A percentile compares a stretch with the other conserved stretches of the same genome.
phyloP scores from a whole-genome alignment of 768 basidiomycete genomes.

The Sarcomyxa edulis region DNA sequence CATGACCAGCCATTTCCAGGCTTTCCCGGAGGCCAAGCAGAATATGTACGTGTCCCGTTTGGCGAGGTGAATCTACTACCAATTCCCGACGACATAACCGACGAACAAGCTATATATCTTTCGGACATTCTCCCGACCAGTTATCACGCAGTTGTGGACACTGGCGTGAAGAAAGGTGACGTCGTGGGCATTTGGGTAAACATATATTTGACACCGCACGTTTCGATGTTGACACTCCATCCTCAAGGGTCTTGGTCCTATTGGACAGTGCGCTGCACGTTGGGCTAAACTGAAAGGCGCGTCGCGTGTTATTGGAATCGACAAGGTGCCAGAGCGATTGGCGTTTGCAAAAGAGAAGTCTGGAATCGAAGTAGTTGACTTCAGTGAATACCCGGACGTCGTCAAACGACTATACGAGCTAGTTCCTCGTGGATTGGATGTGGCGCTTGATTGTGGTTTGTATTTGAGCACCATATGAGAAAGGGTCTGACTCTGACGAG shows the following conservation, averaged over 20 bases:
- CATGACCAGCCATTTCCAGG: no score
- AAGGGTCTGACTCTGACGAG: not conserved
- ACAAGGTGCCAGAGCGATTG: constrained; percentile 43
- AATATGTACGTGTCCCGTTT: constrained; percentile 68
- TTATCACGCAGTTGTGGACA: constrained; percentile 71
- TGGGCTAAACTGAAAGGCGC: constrained; percentile 69
- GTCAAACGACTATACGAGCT: constrained; percentile 52
- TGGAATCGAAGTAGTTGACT: constrained; percentile 56
- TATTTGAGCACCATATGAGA: not conserved
- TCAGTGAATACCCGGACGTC: constrained; percentile 43
- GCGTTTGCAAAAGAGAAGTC: constrained; percentile 39
- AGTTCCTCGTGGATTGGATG: constrained; percentile 61
- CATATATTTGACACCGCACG: constrained; percentile 1
- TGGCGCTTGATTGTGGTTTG: constrained; percentile 48
- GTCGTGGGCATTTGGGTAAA: constrained; percentile 67
- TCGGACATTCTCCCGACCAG: constrained; percentile 66
- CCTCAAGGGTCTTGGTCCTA: constrained; percentile 55
- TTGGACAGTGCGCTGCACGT: constrained; percentile 54
- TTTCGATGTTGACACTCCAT: not conserved
- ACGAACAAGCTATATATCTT: constrained; percentile 56
- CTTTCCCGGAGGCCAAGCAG: constrained; percentile 71
- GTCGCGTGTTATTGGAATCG: constrained; percentile 66
- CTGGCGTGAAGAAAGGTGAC: constrained; percentile 68
- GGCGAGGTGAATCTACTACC: constrained; percentile 70
- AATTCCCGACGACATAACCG: constrained; percentile 56